Conservation (phyloP, 768 basidiomycete genomes). For the Calocera cornea region DNA sequence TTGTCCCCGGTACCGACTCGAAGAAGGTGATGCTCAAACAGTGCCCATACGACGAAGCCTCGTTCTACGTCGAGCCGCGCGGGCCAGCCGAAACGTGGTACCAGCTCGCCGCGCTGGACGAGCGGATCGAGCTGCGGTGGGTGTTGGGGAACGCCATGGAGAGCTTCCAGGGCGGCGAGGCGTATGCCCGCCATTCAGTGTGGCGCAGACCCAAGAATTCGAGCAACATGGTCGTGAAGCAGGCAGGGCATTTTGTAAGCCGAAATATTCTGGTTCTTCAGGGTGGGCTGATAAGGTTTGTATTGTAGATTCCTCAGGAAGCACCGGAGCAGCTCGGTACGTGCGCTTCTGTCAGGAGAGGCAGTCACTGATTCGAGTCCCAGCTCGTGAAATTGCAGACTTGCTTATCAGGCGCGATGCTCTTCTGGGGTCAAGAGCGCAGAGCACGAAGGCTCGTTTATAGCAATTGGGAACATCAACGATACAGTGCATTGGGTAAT, state of each 20-base stretch:
- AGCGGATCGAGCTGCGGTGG: slow-evolving; percentile 40
- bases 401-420: neutral
- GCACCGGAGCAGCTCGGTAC: neutral
- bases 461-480: no score
- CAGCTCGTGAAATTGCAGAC: neutral
- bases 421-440: no score
- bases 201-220: slow-evolving; percentile 27
- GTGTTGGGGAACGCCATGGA: slow-evolving; percentile 36
- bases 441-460: no score
- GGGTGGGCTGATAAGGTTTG: neutral
- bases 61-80: slow-evolving; percentile 40
- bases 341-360: neutral
- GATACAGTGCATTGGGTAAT: no score
- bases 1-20: neutral
- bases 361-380: no score
- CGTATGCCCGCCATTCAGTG: slow-evolving; percentile 14
- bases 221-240: slow-evolving; percentile 23
- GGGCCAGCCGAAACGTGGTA: slow-evolving; percentile 29
- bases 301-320: neutral
- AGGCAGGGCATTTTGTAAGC: slow-evolving; percentile 24
- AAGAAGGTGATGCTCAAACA: neutral
- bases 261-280: no score
- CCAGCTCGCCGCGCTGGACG: slow-evolving; percentile 30
- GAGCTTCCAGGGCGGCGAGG: slow-evolving; percentile 12
- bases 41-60: slow-evolving; percentile 34